A percentile compares a stretch with the other conserved stretches of the same genome.
Conservation (phyloP, 169 alveolate species). For the Neospora caninum region DNA sequence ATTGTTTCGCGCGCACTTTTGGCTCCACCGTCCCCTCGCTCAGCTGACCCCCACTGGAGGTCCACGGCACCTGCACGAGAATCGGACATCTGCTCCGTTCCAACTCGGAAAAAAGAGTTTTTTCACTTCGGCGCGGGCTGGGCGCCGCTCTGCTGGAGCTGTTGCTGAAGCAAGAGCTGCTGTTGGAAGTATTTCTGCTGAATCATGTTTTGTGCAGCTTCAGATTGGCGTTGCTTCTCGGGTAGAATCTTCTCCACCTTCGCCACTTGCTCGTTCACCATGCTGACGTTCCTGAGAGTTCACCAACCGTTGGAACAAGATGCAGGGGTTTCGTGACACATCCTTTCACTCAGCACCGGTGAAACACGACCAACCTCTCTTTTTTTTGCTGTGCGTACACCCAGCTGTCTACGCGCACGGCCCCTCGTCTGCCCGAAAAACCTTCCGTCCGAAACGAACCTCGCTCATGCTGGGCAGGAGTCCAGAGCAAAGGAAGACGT, state of each 20-base stretch:
- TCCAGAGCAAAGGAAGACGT: too few relatives aligned
- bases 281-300: constrained; percentile 35
- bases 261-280: constrained; percentile 56
- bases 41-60: too few relatives aligned
- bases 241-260: constrained; percentile 51
- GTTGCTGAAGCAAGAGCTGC: constrained; percentile 49
- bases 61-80: too few relatives aligned
- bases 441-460: too few relatives aligned
- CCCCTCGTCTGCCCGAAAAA: too few relatives aligned
- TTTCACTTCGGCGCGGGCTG: not conserved
- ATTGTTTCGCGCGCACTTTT: not conserved
- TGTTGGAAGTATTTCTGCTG: constrained; percentile 43
- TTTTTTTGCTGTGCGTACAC: not conserved
- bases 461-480: too few relatives aligned
- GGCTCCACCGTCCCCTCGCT: too few relatives aligned
- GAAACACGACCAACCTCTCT: not conserved
- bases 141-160: constrained; percentile 34
- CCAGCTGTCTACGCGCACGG: too few relatives aligned
- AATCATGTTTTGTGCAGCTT: constrained; percentile 50
- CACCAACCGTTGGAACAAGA: not conserved
- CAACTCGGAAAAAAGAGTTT: too few relatives aligned
- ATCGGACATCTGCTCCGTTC: too few relatives aligned
- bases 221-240: constrained; percentile 56
- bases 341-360: too few relatives aligned
- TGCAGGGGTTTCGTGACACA: not conserved